Percentiles rank a stretch among this genome's conserved stretches.
Conservation (phyloP, 306 rosid genomes). For the Geum urbanum region DNA sequence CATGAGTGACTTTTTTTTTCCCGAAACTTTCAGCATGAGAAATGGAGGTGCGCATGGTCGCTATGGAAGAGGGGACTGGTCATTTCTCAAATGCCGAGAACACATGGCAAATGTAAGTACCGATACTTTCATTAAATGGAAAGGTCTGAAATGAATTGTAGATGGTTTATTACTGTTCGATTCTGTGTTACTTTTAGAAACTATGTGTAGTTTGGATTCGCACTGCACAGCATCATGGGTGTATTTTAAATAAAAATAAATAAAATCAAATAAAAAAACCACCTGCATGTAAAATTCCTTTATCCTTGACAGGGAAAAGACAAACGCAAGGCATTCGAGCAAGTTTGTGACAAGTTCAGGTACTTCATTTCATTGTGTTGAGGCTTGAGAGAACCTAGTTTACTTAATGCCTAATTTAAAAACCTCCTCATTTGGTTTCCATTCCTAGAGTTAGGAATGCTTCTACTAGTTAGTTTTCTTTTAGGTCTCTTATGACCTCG, state of each 20-base stretch:
- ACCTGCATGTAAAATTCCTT: not conserved
- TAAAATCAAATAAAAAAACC: no score
- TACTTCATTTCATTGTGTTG: not conserved
- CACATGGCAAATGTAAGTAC: constrained; percentile 66
- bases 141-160: no score
- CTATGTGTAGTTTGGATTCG: no score
- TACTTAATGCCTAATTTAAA: constrained; percentile 1
- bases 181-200: no score
- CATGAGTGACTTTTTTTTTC: not conserved
- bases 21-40: constrained; percentile 48
- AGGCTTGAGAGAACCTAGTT: constrained; percentile 20
- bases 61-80: constrained; percentile 80
- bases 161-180: no score
- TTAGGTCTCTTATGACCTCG: no score
- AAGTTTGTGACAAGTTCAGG: constrained; percentile 66
- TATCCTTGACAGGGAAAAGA: constrained; percentile 65
- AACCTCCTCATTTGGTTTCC: no score
- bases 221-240: no score
- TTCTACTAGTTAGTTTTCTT: no score
- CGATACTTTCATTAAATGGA: not conserved
- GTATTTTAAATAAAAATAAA: no score
- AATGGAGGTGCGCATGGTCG: constrained; percentile 93
- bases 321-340: constrained; percentile 80
- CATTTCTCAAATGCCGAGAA: constrained; percentile 70
- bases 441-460: no score